Evolutionary conservation across 345 rosid genomes (phyloP).

Genomic region (Citrus hindsii): DNA sequence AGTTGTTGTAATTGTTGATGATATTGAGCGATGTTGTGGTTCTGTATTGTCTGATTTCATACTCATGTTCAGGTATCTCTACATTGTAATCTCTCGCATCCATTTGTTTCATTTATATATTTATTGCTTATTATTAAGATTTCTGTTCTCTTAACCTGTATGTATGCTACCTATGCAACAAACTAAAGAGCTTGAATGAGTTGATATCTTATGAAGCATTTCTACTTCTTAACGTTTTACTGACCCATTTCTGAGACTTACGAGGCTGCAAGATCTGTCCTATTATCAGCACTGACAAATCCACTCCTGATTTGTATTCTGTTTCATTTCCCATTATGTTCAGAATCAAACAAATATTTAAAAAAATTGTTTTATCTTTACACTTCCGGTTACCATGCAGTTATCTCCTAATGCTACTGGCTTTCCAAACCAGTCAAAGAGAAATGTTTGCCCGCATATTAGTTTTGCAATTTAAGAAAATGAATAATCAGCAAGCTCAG

Average conservation of each 20-base stretch:
- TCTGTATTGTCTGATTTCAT: slow-evolving; percentile 77
- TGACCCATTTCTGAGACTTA: background rate
- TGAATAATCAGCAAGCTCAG: background rate
- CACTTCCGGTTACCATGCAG: background rate
- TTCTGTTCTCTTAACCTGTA: background rate
- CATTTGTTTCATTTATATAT: background rate
- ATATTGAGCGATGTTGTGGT: slow-evolving; percentile 79
- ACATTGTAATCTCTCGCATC: background rate
- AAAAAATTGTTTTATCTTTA: background rate
- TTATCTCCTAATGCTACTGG: background rate
- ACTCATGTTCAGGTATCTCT: slow-evolving; percentile 18
- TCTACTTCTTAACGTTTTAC: background rate
- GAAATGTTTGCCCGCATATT: background rate
- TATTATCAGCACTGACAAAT: background rate
- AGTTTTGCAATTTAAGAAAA: background rate
- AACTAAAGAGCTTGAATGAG: background rate
- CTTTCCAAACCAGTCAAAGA: slow-evolving; percentile 1
- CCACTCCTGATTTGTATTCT: slow-evolving; percentile 50
- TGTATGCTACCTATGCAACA: background rate
- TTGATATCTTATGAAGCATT: background rate
- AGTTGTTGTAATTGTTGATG: slow-evolving; percentile 64
- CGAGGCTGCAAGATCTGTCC: background rate
- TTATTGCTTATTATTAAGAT: background rate
- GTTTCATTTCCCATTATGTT: background rate
- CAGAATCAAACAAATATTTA: background rate